Conservation (phyloP, 768 basidiomycete species). For the Rhizopogon vulgaris region DNA sequence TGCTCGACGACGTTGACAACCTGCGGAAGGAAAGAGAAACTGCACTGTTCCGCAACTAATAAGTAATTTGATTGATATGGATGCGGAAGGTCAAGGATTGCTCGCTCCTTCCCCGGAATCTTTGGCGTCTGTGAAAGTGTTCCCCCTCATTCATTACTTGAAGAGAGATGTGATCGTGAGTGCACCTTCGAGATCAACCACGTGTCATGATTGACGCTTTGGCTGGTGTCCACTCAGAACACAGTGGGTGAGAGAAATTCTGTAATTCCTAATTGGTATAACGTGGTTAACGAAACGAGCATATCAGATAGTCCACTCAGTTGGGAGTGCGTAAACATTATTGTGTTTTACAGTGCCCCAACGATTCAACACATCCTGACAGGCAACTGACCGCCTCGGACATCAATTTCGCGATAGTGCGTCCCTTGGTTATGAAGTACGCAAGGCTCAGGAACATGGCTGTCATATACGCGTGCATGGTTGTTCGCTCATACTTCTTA, state of each 20-base stretch:
- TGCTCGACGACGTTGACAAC: not conserved
- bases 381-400: constrained; percentile 83
- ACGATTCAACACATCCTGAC: constrained; percentile 3
- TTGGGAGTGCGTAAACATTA: constrained; percentile 60
- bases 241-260: constrained; percentile 20
- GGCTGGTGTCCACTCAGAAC: constrained; percentile 11
- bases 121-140: constrained; percentile 63
- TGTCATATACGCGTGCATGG: constrained; percentile 69
- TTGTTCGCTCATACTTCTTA: constrained; percentile 75
- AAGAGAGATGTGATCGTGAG: constrained; percentile 66
- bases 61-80: constrained; percentile 21
- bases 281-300: constrained; percentile 2
- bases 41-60: not conserved
- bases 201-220: constrained; percentile 17
- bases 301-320: constrained; percentile 62
- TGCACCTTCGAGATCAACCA: constrained; percentile 14
- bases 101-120: constrained; percentile 53
- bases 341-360: not conserved
- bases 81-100: constrained; percentile 26
- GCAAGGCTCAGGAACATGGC: constrained; percentile 71
- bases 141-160: constrained; percentile 71
- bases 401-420: constrained; percentile 73
- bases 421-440: constrained; percentile 75
- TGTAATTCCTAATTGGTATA: not conserved
- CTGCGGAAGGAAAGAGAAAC: not conserved